Evolutionary conservation across 2,329 filamentous ascomycete species (phyloP).

Genomic region (Epicoccum sorghinum): DNA sequence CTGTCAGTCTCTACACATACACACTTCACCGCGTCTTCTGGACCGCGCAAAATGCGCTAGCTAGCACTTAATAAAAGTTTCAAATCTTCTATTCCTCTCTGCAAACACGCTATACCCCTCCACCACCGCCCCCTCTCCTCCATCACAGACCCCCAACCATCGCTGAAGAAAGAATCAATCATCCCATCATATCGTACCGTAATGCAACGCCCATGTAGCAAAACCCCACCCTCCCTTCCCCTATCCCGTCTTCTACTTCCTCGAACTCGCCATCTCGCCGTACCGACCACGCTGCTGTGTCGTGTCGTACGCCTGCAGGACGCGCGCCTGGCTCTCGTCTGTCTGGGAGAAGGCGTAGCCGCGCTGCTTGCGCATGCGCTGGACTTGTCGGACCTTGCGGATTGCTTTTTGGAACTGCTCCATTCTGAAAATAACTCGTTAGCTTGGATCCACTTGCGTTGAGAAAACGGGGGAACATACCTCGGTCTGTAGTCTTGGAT

Average conservation of each 20-base stretch:
- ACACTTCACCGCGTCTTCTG: too few species aligned
- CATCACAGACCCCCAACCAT: neutral
- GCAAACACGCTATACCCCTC: neutral
- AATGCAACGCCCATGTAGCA: neutral
- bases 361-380: slow-evolving; percentile 98
- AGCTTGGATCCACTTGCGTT: neutral
- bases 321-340: slow-evolving; percentile 92
- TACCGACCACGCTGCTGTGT: slow-evolving; percentile 89
- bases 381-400: slow-evolving; percentile 95
- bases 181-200: slow-evolving; percentile 4
- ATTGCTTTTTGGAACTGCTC: slow-evolving; percentile 99
- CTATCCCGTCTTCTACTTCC: slow-evolving; percentile 23
- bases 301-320: slow-evolving; percentile 97
- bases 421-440: slow-evolving; percentile 66
- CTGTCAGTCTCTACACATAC: too few species aligned
- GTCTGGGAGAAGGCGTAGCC: slow-evolving; percentile 98
- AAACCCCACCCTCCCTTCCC: neutral
- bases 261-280: slow-evolving; percentile 85
- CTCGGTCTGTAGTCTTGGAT: slow-evolving; percentile 97
- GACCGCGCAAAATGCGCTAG: too few species aligned
- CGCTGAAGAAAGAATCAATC: slow-evolving; percentile 1
- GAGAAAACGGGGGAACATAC: slow-evolving; percentile 55
- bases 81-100: too few species aligned
- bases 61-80: too few species aligned
- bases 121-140: neutral